Evolutionary conservation across 2,329 filamentous ascomycete genomes (phyloP).

Genomic region (Trichoderma koningii): DNA sequence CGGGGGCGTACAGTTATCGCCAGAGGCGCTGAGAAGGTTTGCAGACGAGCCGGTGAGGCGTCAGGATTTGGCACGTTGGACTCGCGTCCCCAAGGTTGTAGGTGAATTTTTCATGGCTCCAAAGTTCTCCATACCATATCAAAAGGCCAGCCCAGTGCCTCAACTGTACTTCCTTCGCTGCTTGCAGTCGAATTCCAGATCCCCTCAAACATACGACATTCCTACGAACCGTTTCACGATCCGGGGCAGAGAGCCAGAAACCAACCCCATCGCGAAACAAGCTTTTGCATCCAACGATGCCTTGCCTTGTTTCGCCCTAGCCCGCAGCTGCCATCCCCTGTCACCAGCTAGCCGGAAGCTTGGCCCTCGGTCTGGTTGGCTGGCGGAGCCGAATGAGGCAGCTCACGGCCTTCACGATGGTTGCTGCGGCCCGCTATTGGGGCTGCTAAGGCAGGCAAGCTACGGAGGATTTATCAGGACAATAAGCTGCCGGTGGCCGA

Average conservation of each 20-base stretch:
- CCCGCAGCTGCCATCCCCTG: background rate
- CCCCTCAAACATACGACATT: too few species aligned
- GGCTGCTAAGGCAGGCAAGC: background rate
- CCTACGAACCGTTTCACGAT: too few species aligned
- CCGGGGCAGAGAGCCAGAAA: background rate
- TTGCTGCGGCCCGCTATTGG: slow-evolving; percentile 1
- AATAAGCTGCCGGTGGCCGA: too few species aligned
- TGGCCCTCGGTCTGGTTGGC: slow-evolving; percentile 14
- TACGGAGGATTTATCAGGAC: too few species aligned
- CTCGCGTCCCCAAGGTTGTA: too few species aligned
- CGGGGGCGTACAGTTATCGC: background rate
- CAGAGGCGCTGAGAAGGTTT: too few species aligned
- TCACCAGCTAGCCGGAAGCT: slow-evolving; percentile 1
- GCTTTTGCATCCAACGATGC: background rate
- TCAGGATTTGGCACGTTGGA: too few species aligned
- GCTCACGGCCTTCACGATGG: slow-evolving; percentile 11
- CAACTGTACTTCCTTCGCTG: background rate
- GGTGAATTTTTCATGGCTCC: too few species aligned
- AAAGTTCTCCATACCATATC: too few species aligned
- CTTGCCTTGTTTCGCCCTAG: slow-evolving; percentile 2
- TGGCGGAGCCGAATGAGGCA: slow-evolving; percentile 12
- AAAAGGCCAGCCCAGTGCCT: too few species aligned
- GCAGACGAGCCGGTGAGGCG: too few species aligned
- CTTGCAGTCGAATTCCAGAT: background rate
- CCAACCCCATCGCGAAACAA: background rate